These are phyloP conservation scores for Lanmaoa rubissima DNA, from an alignment of 768 basidiomycete species.

Conservation along the genomic window DNA sequence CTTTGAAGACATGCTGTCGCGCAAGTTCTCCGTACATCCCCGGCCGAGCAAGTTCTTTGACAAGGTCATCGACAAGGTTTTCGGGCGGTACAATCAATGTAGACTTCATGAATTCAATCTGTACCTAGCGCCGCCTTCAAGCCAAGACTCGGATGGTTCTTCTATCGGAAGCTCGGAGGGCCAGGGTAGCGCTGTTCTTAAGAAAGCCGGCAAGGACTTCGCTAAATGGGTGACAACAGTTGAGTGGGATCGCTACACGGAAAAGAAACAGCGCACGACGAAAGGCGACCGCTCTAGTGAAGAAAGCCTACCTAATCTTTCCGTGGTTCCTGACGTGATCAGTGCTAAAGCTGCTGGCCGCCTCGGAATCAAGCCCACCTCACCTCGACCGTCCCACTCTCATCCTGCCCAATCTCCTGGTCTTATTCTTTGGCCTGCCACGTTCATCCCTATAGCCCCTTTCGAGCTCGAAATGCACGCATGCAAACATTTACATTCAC, in stretches of 20 bases:
- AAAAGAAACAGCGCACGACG: slow-evolving; percentile 17
- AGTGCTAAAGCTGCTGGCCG: slow-evolving; percentile 38
- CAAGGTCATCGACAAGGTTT: slow-evolving; percentile 44
- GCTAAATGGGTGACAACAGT: slow-evolving; percentile 37
- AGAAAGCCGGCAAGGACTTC: slow-evolving; percentile 33
- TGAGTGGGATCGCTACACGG: slow-evolving; percentile 36
- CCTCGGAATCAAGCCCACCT: slow-evolving; percentile 33
- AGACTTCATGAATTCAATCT: slow-evolving; percentile 51
- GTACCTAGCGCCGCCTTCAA: slow-evolving; percentile 50
- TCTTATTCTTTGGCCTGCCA: slow-evolving; percentile 55
- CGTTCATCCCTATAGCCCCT: slow-evolving; percentile 57
- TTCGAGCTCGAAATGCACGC: slow-evolving; percentile 71
- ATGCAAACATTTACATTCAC: slow-evolving; percentile 64
- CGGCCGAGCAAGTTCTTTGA: slow-evolving; percentile 51
- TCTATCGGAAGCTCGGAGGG: slow-evolving; percentile 27
- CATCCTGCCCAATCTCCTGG: slow-evolving; percentile 56
- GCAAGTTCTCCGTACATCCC: slow-evolving; percentile 50
- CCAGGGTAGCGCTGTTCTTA: slow-evolving; percentile 21
- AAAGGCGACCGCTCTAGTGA: slow-evolving; percentile 29
- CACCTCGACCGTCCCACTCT: slow-evolving; percentile 21
- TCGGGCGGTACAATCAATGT: slow-evolving; percentile 46
- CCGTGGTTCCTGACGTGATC: slow-evolving; percentile 28
- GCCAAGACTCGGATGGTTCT: slow-evolving; percentile 18
- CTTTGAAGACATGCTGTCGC: slow-evolving; percentile 57
- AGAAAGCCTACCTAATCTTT: slow-evolving; percentile 21